Evolutionary conservation across 345 rosid species (phyloP).

Genomic region (Linum lewisii): DNA sequence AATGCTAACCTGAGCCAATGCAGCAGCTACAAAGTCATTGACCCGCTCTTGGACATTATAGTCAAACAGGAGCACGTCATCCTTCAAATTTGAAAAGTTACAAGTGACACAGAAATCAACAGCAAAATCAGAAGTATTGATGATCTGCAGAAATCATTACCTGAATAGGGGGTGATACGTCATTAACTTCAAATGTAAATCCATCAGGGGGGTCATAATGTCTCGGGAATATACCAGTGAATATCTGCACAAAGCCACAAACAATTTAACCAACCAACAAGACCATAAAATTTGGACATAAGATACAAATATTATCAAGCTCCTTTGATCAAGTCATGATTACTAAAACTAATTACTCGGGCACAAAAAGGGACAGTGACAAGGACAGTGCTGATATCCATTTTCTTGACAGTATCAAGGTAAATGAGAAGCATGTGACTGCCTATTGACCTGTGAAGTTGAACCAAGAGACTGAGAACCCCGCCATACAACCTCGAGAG

Average conservation of each 20-base stretch:
- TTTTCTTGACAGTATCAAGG: no score
- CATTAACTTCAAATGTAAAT: constrained; percentile 89
- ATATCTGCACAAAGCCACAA: constrained; percentile 51
- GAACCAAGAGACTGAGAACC: constrained; percentile 89
- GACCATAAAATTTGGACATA: background rate
- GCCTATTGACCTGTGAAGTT: constrained; percentile 53
- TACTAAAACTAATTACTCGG: background rate
- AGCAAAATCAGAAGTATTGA: constrained; percentile 9
- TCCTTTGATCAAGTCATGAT: background rate
- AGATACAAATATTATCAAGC: background rate
- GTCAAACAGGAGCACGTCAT: constrained; percentile 66
- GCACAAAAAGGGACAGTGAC: no score
- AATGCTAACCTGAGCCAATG: constrained; percentile 65
- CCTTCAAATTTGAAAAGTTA: constrained; percentile 39
- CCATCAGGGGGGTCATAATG: constrained; percentile 84
- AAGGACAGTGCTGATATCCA: no score
- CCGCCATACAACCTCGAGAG: constrained; percentile 92
- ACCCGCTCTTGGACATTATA: constrained; percentile 95
- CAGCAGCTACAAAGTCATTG: constrained; percentile 85
- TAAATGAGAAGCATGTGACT: constrained; percentile 1
- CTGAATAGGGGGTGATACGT: constrained; percentile 65
- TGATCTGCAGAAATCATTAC: constrained; percentile 29
- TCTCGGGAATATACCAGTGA: constrained; percentile 89
- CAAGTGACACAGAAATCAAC: constrained; percentile 16
- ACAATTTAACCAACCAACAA: constrained; percentile 3